phyloP scores from a whole-genome alignment of 345 rosid species.

The Draba incana region DNA sequence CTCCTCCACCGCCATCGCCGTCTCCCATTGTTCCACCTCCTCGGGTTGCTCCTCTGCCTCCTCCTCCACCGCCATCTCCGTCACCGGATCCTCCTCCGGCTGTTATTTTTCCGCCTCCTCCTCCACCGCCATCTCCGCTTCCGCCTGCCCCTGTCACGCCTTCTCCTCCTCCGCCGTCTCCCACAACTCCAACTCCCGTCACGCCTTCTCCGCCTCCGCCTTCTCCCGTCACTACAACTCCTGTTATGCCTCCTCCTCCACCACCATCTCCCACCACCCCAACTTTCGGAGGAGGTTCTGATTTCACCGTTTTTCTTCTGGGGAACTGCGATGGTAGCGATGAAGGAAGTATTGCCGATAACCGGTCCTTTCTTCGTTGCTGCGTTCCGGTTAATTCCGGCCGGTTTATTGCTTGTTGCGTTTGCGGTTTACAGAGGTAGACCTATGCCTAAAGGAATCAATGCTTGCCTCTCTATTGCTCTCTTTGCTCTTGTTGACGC shows the following conservation, averaged over 20 bases:
- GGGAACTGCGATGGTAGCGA: constrained; percentile 99
- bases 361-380: constrained; percentile 88
- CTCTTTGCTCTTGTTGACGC: constrained; percentile 88
- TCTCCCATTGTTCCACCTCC: background rate
- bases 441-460: constrained; percentile 66
- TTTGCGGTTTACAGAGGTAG: constrained; percentile 70
- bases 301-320: constrained; percentile 94
- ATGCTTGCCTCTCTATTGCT: constrained; percentile 82
- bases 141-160: background rate
- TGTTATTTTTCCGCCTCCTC: background rate
- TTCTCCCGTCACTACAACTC: background rate
- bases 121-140: constrained; percentile 3
- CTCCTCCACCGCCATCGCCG: too few species aligned
- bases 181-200: background rate
- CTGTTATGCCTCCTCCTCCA: constrained; percentile 12
- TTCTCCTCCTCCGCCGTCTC: constrained; percentile 8
- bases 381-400: constrained; percentile 82
- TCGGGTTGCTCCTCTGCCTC: background rate
- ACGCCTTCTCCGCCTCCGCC: constrained; percentile 18
- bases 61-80: too few species aligned
- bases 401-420: constrained; percentile 71
- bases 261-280: constrained; percentile 35
- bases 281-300: constrained; percentile 57
- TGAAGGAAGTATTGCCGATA: constrained; percentile 90
- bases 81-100: background rate